Base-by-base conservation (phyloP, 139 green algal species). In the Eudorina sp. region DNA sequence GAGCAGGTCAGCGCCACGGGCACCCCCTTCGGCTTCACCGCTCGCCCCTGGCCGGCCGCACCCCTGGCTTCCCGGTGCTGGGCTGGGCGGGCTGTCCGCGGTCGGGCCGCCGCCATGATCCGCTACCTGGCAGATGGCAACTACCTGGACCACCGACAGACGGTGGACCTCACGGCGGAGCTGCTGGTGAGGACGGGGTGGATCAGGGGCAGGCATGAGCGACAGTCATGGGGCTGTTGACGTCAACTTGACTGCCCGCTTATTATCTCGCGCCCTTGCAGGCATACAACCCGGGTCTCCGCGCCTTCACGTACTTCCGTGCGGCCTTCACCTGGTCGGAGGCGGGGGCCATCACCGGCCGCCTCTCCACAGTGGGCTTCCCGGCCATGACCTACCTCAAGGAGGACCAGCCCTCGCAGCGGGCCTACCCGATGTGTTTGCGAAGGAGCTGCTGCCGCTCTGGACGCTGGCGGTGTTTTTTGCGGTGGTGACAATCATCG, bases 111-210 rank as follows among this genome's bases (percentile, higher is more conserved):
- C 38, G 53, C 76, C 31, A 51, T 73, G 55, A 25, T 83, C 73
- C 84, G 82, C 34, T 90, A 90, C 64, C 80, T 93, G 72, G 43
- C 82, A 34, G 90, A 93, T 31, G 88, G 84, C 40, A 93, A 93
- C 84, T 93, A 92, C 88, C 90, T 93, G 41, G 90, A 93, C 88
- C 43, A 46, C 38, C 83, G 83, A 6, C 83, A 82, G 68, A 88
- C 83, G 25, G 0, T 27, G 48, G 48, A 40, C 48, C 23, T 88
- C 48, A 46, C 3, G 7, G 83, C 83, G 34, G 83, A 88, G 83
- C 19, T 88, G 83, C 68, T 88, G 68, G 83, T 85, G 40, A n/a
- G n/a, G n/a, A n/a, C n/a, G n/a, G n/a, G n/a, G n/a, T n/a, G n/a
- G n/a, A n/a, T n/a, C n/a, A n/a, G n/a, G n/a, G n/a, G n/a, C n/a